Percentiles rank a stretch among this genome's conserved stretches.
phyloP scores from a whole-genome alignment of 768 basidiomycete genomes.

The Hirschioporus abietinus region DNA sequence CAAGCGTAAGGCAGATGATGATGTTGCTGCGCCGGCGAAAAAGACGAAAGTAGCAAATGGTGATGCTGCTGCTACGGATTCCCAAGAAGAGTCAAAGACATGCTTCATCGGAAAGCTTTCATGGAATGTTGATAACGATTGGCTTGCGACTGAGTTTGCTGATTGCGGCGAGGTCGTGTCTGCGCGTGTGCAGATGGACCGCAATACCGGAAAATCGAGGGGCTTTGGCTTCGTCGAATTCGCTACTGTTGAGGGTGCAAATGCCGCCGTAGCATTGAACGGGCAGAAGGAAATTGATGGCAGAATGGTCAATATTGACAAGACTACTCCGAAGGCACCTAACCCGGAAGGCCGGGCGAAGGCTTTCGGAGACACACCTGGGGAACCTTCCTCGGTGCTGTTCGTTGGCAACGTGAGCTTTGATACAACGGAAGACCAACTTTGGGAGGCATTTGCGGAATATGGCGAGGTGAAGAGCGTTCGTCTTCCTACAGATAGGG shows the following conservation, averaged over 20 bases:
- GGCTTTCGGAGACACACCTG: constrained; percentile 67
- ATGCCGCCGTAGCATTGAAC: constrained; percentile 68
- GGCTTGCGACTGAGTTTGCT: constrained; percentile 87
- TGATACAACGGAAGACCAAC: constrained; percentile 67
- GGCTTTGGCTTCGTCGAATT: constrained; percentile 86
- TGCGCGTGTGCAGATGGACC: constrained; percentile 86
- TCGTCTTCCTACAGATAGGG: constrained; percentile 88
- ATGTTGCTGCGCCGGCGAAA: constrained; percentile 58
- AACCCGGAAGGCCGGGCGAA: constrained; percentile 73
- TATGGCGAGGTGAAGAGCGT: constrained; percentile 82
- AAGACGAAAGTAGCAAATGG: constrained; percentile 74
- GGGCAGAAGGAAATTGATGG: constrained; percentile 87
- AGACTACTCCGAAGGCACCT: constrained; percentile 47
- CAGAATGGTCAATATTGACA: constrained; percentile 81
- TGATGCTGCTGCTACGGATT: constrained; percentile 35
- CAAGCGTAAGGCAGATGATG: constrained; percentile 80
- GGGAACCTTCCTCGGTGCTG: constrained; percentile 65
- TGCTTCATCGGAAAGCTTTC: constrained; percentile 92
- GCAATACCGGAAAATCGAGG: constrained; percentile 74
- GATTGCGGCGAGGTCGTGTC: constrained; percentile 83
- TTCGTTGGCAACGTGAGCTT: constrained; percentile 93
- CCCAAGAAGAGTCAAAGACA: constrained; percentile 51
- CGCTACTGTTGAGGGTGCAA: constrained; percentile 60
- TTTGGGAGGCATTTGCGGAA: constrained; percentile 90
- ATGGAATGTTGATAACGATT: constrained; percentile 97